Conservation (phyloP, 768 basidiomycete genomes). For the Gymnopilus dilepis region DNA sequence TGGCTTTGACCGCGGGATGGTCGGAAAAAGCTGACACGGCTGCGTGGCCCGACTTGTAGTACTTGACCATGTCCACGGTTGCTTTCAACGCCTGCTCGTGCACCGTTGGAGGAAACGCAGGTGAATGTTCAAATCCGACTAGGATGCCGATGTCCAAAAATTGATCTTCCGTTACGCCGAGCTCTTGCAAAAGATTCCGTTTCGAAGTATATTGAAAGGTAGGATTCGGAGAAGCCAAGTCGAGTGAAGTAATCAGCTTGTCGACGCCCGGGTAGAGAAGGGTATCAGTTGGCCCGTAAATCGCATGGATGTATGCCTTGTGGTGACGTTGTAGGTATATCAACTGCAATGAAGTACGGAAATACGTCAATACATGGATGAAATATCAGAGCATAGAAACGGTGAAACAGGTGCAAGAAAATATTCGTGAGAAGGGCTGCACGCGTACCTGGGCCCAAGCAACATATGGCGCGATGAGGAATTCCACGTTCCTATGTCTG, state of each 20-base stretch:
- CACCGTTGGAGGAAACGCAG: slow-evolving; percentile 80
- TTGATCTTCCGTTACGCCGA: slow-evolving; percentile 81
- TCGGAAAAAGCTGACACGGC: slow-evolving; percentile 80
- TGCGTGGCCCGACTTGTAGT: slow-evolving; percentile 88
- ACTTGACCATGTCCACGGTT: slow-evolving; percentile 90
- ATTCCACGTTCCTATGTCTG: slow-evolving; percentile 94
- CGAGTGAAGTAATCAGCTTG: slow-evolving; percentile 87
- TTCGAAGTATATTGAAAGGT: slow-evolving; percentile 89
- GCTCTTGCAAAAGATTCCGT: slow-evolving; percentile 58
- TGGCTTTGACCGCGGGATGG: slow-evolving; percentile 80
- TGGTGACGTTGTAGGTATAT: slow-evolving; percentile 94
- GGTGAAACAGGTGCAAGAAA: slow-evolving; percentile 14
- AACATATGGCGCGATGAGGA: slow-evolving; percentile 93
- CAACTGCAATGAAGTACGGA: slow-evolving; percentile 55
- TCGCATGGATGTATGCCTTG: slow-evolving; percentile 93
- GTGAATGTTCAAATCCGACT: slow-evolving; percentile 83
- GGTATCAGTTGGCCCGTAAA: slow-evolving; percentile 90
- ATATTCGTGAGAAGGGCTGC: slow-evolving; percentile 20
- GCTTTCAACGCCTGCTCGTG: slow-evolving; percentile 85
- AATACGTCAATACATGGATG: slow-evolving; percentile 8
- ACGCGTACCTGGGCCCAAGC: slow-evolving; percentile 91
- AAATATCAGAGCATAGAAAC: neutral
- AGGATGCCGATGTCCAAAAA: slow-evolving; percentile 95
- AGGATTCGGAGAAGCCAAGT: slow-evolving; percentile 69
- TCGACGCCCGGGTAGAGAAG: slow-evolving; percentile 88